Base-by-base conservation (phyloP, 805 yeast species). In the Isabelozyma heimii region DNA sequence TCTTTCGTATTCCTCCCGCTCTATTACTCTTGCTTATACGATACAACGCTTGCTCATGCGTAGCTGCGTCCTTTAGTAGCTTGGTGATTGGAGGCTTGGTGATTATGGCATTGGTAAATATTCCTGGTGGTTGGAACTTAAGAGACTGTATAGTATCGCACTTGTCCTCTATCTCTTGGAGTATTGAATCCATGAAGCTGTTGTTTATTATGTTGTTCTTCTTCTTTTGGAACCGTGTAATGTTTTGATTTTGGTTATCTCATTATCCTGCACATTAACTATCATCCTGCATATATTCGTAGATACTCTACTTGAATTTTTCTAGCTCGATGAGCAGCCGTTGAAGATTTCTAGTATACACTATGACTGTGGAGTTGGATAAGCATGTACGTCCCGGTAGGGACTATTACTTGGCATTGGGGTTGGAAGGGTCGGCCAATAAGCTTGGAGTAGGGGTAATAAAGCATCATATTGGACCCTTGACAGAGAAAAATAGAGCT, bases 401-500 rank as follows among this genome's bases (percentile, higher is more conserved):
- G 59, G 70, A 67, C 52, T 72, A 74, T 58, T 87, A 85, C 58
- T 66, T 88, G 10, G 97, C 97, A 0, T 61, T 94, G 0, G 99
- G 99, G 1, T 76, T 94, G 30, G 99, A 94, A 66, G 99, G 99
- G 1, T 90, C 97, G 0, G 99, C 99, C 14, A 94, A 94, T 65
- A 94, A 94, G 63, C 76, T 94, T 2, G 99, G 97, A 1, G 94
- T 92, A 1, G 99, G 99, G 1, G 79, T 94, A 14, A 85, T 94
- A 47, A 84, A 80, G 57, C 99, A 94, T 55, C 75, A 76, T 7
- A 49, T 74, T 17, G 94, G 94, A 3, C 79, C 73, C 20, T 69
- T 83, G 17, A 68, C 84, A 0, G 69, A 72, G 4, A 59, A 69
- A 1, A 87, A 89, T 58, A 70, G 83, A 37, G 95, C 97, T 0